A percentile compares a stretch with the other conserved stretches of the same genome.
These are phyloP conservation scores for Fusarium verticillioides DNA, from an alignment of 2,329 filamentous ascomycete genomes.

Conservation along the genomic window DNA sequence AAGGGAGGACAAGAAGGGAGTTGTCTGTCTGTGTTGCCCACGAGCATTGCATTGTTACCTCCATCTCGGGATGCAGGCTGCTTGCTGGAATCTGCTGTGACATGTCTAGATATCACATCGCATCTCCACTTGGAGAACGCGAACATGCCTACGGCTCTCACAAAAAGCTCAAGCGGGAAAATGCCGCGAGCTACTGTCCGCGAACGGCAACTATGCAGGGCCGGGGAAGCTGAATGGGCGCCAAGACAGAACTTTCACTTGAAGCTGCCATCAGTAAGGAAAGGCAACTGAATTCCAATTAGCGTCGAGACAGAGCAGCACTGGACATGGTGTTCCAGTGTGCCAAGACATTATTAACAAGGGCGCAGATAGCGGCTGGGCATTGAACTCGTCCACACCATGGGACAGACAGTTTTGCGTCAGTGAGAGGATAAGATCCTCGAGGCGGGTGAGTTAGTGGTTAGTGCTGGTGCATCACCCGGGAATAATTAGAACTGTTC, in stretches of 20 bases:
- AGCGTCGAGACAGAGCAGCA: constrained; percentile 8
- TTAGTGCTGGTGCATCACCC: constrained; percentile 20
- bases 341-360: constrained; percentile 10
- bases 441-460: constrained; percentile 17
- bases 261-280: constrained; percentile 1
- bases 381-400: background rate
- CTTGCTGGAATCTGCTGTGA: constrained; percentile 24
- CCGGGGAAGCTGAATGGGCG: constrained; percentile 5
- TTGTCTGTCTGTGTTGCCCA: constrained; percentile 8
- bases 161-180: constrained; percentile 32
- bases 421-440: constrained; percentile 17
- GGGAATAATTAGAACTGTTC: constrained; percentile 14
- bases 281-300: constrained; percentile 23
- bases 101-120: constrained; percentile 3
- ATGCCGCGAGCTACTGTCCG: constrained; percentile 24
- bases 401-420: constrained; percentile 23
- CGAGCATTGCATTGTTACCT: constrained; percentile 11
- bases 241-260: constrained; percentile 13
- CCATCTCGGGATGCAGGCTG: constrained; percentile 22
- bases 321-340: background rate
- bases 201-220: constrained; percentile 6
- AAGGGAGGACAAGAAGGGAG: constrained; percentile 29
- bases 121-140: constrained; percentile 18
- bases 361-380: constrained; percentile 4
- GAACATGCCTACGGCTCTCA: constrained; percentile 12